Conservation (phyloP, 176 grass and related monocot genomes). For the Cenchrus americanus region DNA sequence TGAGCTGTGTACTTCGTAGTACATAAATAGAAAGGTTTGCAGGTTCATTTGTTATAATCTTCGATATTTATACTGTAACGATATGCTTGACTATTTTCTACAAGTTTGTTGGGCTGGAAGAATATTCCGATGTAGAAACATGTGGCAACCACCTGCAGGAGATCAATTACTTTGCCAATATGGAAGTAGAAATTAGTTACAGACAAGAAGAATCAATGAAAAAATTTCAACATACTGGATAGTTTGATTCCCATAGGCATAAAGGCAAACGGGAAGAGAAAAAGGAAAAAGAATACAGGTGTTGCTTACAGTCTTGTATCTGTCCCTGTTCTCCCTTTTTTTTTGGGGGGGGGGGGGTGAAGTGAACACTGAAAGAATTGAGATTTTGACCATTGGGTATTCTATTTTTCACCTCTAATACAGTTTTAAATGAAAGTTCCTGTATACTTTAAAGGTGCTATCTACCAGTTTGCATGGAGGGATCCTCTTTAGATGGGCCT, state of each 20-base stretch:
- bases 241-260: constrained; percentile 7
- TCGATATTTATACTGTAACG: not conserved
- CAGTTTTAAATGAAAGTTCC: not conserved
- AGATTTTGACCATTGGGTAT: constrained; percentile 13
- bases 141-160: not conserved
- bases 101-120: not conserved
- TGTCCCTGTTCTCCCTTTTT: not conserved
- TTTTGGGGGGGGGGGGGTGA: not conserved
- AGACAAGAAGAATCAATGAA: not conserved
- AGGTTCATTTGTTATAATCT: not conserved
- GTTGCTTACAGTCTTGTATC: not conserved
- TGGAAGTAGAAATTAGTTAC: not conserved
- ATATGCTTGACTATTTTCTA: constrained; percentile 22
- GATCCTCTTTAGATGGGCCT: constrained; percentile 9
- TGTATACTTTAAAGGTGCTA: constrained; percentile 20
- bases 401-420: not conserved
- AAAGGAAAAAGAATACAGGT: not conserved
- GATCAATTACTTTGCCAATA: not conserved
- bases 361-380: not conserved
- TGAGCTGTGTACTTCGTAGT: not conserved
- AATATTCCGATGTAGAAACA: not conserved
- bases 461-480: constrained; percentile 20
- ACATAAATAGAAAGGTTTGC: not conserved
- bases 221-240: not conserved
- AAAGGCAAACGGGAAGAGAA: not conserved